Percentiles rank a stretch among this genome's conserved stretches.
These are phyloP conservation scores for Penicillium paradoxum DNA, from an alignment of 495 filamentous ascomycete genomes.

Conservation along the genomic window DNA sequence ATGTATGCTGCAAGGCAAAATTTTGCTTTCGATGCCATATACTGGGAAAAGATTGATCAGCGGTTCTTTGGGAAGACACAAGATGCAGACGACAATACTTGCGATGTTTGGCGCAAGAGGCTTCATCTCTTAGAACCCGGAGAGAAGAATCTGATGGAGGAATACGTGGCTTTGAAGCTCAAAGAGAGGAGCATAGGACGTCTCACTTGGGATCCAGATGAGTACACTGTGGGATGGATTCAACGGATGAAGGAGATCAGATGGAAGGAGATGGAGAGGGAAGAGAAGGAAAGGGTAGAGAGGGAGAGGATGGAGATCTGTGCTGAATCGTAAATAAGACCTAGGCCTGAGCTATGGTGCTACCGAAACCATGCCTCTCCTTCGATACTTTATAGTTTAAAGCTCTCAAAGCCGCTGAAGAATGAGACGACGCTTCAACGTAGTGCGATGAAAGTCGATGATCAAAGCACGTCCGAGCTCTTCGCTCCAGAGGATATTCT, in stretches of 20 bases:
- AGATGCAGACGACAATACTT: not conserved
- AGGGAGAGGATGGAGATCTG: no score
- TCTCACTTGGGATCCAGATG: slow-evolving; percentile 17
- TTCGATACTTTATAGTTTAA: no score
- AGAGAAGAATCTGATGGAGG: slow-evolving; percentile 13
- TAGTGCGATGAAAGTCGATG: no score
- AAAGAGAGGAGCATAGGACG: slow-evolving; percentile 7
- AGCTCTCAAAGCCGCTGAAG: no score
- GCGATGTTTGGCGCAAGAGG: slow-evolving; percentile 10
- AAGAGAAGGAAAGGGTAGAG: no score
- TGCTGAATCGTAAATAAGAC: no score
- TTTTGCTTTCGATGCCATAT: slow-evolving; percentile 15
- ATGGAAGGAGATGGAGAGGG: no score
- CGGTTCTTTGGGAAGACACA: slow-evolving; percentile 8
- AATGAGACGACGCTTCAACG: no score
- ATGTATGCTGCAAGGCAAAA: slow-evolving; percentile 11
- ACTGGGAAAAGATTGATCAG: slow-evolving; percentile 14
- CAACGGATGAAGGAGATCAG: not conserved
- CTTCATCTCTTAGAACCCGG: slow-evolving; percentile 1
- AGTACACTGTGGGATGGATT: slow-evolving; percentile 9
- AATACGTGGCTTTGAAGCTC: slow-evolving; percentile 8
- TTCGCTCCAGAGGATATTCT: no score
- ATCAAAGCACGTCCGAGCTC: no score
- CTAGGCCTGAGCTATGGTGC: no score
- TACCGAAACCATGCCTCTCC: no score